A percentile compares a stretch with the other conserved stretches of the same genome.
Conservation (phyloP, 768 basidiomycete genomes). For the Mycena pura region DNA sequence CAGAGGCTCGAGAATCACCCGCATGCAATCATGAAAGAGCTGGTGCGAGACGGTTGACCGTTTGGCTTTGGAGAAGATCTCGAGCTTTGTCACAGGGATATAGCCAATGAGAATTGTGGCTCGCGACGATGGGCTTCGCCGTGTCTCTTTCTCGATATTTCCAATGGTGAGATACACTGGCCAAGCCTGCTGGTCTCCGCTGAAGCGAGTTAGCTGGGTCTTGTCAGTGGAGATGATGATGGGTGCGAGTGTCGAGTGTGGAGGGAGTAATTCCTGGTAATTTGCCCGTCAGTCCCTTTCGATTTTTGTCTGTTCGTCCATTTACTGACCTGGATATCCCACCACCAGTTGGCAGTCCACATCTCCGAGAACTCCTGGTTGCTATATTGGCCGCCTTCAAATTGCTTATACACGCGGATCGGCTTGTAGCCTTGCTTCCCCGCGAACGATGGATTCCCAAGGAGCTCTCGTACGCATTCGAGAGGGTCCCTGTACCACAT, state of each 20-base stretch:
- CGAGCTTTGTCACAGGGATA: slow-evolving; percentile 39
- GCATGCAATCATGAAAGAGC: slow-evolving; percentile 41
- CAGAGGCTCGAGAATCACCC: slow-evolving; percentile 32
- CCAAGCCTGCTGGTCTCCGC: slow-evolving; percentile 39
- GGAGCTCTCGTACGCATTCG: slow-evolving; percentile 30
- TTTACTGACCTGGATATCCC: slow-evolving; percentile 35
- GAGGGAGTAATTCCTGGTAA: slow-evolving; percentile 2
- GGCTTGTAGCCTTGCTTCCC: slow-evolving; percentile 32
- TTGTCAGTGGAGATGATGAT: slow-evolving; percentile 44
- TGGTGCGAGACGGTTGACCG: slow-evolving; percentile 28
- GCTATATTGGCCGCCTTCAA: neutral
- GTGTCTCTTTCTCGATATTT: slow-evolving; percentile 35
- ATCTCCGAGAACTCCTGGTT: slow-evolving; percentile 32
- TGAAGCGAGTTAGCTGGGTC: slow-evolving; percentile 37
- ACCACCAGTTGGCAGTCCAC: slow-evolving; percentile 40
- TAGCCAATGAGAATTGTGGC: slow-evolving; percentile 40
- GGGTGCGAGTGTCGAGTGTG: slow-evolving; percentile 29
- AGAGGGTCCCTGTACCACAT: slow-evolving; percentile 33
- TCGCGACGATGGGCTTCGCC: slow-evolving; percentile 28
- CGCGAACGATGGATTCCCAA: slow-evolving; percentile 34
- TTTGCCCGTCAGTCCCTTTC: no score
- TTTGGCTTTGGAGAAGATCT: slow-evolving; percentile 22
- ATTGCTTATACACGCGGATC: slow-evolving; percentile 18
- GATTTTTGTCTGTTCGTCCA: no score
- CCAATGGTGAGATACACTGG: slow-evolving; percentile 43